Base-by-base conservation (phyloP, 2,329 filamentous ascomycete species). In the Aureobasidium lini region DNA sequence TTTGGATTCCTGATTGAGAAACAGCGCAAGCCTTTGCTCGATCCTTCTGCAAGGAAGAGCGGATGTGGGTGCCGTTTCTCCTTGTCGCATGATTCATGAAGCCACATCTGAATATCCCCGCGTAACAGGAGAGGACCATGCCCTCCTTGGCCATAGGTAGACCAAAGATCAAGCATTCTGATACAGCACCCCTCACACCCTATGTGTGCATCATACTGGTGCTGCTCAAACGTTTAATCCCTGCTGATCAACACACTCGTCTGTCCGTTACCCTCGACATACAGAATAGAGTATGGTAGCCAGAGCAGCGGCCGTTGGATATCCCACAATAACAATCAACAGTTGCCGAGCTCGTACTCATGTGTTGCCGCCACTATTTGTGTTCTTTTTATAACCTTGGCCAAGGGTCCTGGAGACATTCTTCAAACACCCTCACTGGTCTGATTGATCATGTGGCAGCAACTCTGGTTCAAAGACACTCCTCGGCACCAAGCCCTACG, bases 231-330 rank as follows among this genome's bases (percentile, higher is more conserved):
- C 11, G 5, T 49, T 13, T 8, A 15, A 18, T 36, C 13, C 8
- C 32, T 10, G 9, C 23, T 9, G 46, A 34, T n/a, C 4, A 23
- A 16, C 10, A 23, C 23, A 23, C 23, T 23, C 28, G 9, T 28
- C 18, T 23, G 16, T 1, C 32, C 37, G 7, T 37, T 7, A 2
- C 11, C 15, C 47, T 37, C 32, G 11, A n/a, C 23, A 7, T 4
- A 36, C 47, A 18, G n/a, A 6, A 37, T 49, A 37, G 10, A 28
- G 5, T 28, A 42, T 43, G 50, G 50, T 43, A 54, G 50, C 29
- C 39, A 36, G 50, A 54, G 50, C 50, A 54, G 50, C 50, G 9
- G 39, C 39, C 39, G 50, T 54, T 52, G 48, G 8, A 23, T 11
- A 9, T 13, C n/a, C 10, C 15, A 42, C 50, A 32, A 43, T 18